A percentile compares a stretch with the other conserved stretches of the same genome.
Evolutionary conservation across 331 rosid species (phyloP).

Genomic region (Acacia concinna): DNA sequence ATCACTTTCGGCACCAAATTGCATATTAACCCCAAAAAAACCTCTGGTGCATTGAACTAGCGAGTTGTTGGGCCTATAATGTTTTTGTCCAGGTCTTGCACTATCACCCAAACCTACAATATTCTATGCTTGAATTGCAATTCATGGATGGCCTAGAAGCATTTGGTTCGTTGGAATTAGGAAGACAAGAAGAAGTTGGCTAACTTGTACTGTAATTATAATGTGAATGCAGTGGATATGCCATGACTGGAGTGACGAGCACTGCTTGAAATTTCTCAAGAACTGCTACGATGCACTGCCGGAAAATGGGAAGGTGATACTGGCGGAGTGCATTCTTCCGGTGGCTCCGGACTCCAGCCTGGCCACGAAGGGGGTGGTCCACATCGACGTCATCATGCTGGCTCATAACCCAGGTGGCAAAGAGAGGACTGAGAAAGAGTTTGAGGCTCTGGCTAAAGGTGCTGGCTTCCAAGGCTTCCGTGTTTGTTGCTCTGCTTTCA

Average conservation of each 20-base stretch:
- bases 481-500: constrained; percentile 60
- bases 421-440: constrained; percentile 89
- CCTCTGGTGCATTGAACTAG: not conserved
- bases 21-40: too few relatives aligned
- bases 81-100: not conserved
- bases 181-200: not conserved
- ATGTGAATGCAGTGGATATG: constrained; percentile 68
- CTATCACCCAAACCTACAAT: not conserved
- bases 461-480: constrained; percentile 75
- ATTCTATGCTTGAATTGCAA: not conserved
- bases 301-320: constrained; percentile 77
- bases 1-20: too few relatives aligned
- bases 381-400: constrained; percentile 80
- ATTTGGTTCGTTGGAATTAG: not conserved
- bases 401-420: constrained; percentile 87
- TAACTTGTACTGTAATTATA: not conserved
- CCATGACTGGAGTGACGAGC: constrained; percentile 95
- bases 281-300: constrained; percentile 83
- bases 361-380: constrained; percentile 73
- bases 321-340: constrained; percentile 87
- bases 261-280: constrained; percentile 80
- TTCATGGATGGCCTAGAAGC: not conserved
- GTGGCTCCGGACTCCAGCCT: constrained; percentile 79
- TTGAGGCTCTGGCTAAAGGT: constrained; percentile 68
- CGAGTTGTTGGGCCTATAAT: not conserved